A percentile compares a stretch with the other conserved stretches of the same genome.
These are phyloP conservation scores for Gilbertella persicaria DNA, from an alignment of 371 early-diverging fungal species.

Conservation along the genomic window DNA sequence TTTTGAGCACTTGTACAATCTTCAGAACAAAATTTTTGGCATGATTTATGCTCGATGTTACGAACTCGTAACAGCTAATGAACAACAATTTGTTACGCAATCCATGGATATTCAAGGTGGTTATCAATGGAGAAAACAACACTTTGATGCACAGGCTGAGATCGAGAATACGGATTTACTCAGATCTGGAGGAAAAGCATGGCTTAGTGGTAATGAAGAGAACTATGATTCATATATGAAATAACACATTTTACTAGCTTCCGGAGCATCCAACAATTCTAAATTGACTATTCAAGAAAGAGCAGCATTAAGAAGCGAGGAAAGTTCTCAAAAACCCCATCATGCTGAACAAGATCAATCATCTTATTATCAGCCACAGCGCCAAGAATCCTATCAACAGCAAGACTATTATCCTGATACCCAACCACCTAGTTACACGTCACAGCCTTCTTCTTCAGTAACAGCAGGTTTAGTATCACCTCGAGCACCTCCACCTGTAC, in stretches of 20 bases:
- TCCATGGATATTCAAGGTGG: conserved; percentile 39
- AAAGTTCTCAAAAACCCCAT: conserved; percentile 4
- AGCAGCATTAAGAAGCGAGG: conserved; percentile 33
- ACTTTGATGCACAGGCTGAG: conserved; percentile 32
- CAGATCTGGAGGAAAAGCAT: conserved; percentile 49
- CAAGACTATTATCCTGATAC: background rate
- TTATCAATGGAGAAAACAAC: conserved; percentile 30
- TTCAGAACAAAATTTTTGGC: conserved; percentile 69
- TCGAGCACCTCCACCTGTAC: background rate
- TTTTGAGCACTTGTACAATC: conserved; percentile 67
- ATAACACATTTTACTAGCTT: conserved; percentile 17
- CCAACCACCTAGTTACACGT: background rate
- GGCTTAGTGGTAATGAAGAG: conserved; percentile 31
- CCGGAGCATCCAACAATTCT: conserved; percentile 38
- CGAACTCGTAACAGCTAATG: conserved; percentile 46
- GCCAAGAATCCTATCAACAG: background rate
- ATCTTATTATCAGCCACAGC: conserved; percentile 3
- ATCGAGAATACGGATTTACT: conserved; percentile 40
- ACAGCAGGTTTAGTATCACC: background rate
- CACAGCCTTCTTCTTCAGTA: too few species aligned
- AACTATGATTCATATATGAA: background rate
- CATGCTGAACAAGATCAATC: conserved; percentile 17
- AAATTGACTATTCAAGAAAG: conserved; percentile 42
- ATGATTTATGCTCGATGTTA: conserved; percentile 57
- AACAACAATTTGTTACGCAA: conserved; percentile 37